A percentile compares a stretch with the other conserved stretches of the same genome.
Conservation (phyloP, 1,139 yeast genomes). For the Zygotorulaspora mrakii region DNA sequence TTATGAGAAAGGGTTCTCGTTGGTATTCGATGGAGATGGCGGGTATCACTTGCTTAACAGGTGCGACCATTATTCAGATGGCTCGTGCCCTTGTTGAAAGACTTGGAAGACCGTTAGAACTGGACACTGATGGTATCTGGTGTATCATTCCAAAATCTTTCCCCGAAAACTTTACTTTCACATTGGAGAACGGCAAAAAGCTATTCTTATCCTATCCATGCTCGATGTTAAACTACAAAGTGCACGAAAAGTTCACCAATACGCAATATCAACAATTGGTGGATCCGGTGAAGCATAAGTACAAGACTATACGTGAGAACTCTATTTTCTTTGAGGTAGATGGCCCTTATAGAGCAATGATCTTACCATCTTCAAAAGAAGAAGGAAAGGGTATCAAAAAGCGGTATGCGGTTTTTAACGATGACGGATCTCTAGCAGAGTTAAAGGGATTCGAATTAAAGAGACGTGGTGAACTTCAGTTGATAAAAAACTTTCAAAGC, state of each 20-base stretch:
- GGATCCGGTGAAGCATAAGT: constrained; percentile 64
- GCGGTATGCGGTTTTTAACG: constrained; percentile 93
- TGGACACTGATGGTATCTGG: constrained; percentile 99
- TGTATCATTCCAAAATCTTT: constrained; percentile 90
- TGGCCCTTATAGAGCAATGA: constrained; percentile 98
- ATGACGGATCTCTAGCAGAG: constrained; percentile 92
- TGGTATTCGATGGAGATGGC: constrained; percentile 99
- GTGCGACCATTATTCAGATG: constrained; percentile 97
- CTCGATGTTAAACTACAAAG: constrained; percentile 91
- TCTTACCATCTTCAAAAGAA: constrained; percentile 93
- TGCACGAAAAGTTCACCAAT: constrained; percentile 86
- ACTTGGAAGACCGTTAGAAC: constrained; percentile 89
- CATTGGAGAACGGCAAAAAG: constrained; percentile 72
- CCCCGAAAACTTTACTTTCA: constrained; percentile 80
- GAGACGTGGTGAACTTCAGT: constrained; percentile 91
- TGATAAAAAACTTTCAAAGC: constrained; percentile 91
- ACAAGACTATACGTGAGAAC: constrained; percentile 80
- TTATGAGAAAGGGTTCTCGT: constrained; percentile 97
- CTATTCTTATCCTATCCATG: constrained; percentile 86
- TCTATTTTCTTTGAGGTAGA: constrained; percentile 97
- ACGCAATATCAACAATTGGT: constrained; percentile 87
- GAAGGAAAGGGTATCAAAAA: constrained; percentile 96
- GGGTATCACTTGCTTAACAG: constrained; percentile 96
- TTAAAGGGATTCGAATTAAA: constrained; percentile 95
- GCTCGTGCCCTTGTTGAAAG: constrained; percentile 92